phyloP scores from a whole-genome alignment of 306 rosid species.

The Acacia melanoxylon region DNA sequence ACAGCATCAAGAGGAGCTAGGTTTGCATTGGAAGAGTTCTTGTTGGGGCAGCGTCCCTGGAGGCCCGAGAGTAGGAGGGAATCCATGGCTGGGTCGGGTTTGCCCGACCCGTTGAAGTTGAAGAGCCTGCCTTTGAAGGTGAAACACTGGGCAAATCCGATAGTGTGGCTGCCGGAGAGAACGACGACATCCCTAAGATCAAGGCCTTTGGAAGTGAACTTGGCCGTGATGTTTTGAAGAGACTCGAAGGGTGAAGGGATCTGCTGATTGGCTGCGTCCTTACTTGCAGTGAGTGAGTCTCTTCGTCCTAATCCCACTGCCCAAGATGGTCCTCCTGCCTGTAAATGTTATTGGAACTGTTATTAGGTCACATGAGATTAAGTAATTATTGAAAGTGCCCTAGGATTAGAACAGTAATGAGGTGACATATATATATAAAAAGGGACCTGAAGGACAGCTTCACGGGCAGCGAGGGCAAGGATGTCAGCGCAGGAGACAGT shows the following conservation, averaged over 20 bases:
- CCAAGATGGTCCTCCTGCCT: constrained; percentile 1
- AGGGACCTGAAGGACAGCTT: constrained; percentile 54
- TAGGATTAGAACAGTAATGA: too few species aligned
- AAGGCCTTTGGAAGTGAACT: constrained; percentile 71
- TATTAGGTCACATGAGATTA: not conserved
- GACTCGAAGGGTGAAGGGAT: constrained; percentile 66
- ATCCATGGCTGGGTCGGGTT: constrained; percentile 60
- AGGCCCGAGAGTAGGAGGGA: constrained; percentile 37
- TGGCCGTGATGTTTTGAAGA: constrained; percentile 49
- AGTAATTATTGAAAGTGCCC: too few species aligned
- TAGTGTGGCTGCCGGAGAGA: constrained; percentile 82
- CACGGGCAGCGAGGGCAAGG: constrained; percentile 64
- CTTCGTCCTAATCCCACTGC: not conserved
- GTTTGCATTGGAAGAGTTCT: constrained; percentile 38
- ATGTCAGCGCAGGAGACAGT: constrained; percentile 76
- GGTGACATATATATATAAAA: not conserved
- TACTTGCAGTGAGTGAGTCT: constrained; percentile 56
- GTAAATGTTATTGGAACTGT: too few species aligned
- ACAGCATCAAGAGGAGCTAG: constrained; percentile 64
- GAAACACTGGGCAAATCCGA: constrained; percentile 72
- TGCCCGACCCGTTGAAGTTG: constrained; percentile 56
- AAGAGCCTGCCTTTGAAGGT: constrained; percentile 65
- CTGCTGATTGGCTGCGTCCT: constrained; percentile 48
- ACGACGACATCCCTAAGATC: constrained; percentile 62
- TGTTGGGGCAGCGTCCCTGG: constrained; percentile 52